phyloP scores from a whole-genome alignment of 257 asterid genomes.

The Solanum pimpinellifolium region DNA sequence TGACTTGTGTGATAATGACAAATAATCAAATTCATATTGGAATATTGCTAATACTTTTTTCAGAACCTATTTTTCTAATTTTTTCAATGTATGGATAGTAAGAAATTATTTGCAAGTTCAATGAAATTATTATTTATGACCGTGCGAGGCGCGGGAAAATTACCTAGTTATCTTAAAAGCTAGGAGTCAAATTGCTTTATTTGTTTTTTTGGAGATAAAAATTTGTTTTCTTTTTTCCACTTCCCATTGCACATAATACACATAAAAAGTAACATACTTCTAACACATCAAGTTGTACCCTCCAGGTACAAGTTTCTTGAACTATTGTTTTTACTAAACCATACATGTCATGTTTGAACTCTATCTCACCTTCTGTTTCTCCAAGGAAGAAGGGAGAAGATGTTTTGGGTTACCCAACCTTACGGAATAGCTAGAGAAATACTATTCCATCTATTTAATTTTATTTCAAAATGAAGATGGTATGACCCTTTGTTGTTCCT shows the following conservation, averaged over 20 bases:
- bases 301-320: neutral
- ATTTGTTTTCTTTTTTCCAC: neutral
- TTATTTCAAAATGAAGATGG: neutral
- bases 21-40: too few species aligned
- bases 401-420: neutral
- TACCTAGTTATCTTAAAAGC: neutral
- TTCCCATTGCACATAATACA: neutral
- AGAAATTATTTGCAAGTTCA: too few species aligned
- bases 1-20: too few species aligned
- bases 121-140: too few species aligned
- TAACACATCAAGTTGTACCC: neutral
- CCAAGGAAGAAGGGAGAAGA: neutral
- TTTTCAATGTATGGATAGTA: too few species aligned
- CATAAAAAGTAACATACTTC: neutral
- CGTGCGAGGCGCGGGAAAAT: too few species aligned
- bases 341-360: neutral
- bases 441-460: neutral
- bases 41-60: too few species aligned
- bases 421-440: neutral
- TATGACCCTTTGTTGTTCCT: neutral
- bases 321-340: neutral
- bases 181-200: neutral
- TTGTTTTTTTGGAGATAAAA: neutral
- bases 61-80: too few species aligned
- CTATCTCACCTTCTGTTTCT: neutral